phyloP scores from a whole-genome alignment of 495 filamentous ascomycete species.

The Penicillium arizonense region DNA sequence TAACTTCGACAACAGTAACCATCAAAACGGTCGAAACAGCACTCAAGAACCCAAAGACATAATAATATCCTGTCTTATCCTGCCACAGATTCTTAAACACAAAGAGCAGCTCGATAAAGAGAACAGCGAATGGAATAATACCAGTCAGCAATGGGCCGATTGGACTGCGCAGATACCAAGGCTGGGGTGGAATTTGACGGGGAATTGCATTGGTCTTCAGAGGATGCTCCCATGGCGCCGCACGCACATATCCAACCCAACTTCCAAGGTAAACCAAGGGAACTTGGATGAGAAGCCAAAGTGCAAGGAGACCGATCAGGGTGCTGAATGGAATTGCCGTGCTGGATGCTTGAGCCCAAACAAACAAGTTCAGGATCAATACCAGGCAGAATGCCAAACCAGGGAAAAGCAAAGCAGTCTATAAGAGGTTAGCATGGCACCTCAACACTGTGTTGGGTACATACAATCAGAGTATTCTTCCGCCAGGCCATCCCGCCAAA shows the following conservation, averaged over 20 bases:
- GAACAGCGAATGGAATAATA: conserved; percentile 84
- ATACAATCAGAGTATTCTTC: conserved; percentile 72
- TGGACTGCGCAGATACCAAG: conserved; percentile 72
- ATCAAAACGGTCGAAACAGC: conserved; percentile 73
- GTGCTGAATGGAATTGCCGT: conserved; percentile 90
- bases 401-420: conserved; percentile 80
- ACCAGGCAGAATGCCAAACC: conserved; percentile 76
- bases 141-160: conserved; percentile 71
- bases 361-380: conserved; percentile 87
- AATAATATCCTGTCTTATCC: conserved; percentile 93
- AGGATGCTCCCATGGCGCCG: conserved; percentile 78
- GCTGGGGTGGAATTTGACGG: conserved; percentile 73
- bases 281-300: conserved; percentile 89
- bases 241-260: conserved; percentile 71
- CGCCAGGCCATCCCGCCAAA: conserved; percentile 80
- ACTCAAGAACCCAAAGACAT: conserved; percentile 87
- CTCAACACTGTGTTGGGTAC: conserved; percentile 5
- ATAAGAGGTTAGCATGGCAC: conserved; percentile 19
- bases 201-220: conserved; percentile 75
- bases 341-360: conserved; percentile 90
- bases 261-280: conserved; percentile 85
- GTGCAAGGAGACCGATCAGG: conserved; percentile 67
- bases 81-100: conserved; percentile 91
- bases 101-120: conserved; percentile 92
- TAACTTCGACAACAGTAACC: conserved; percentile 82